Conservation (phyloP, 2,329 filamentous ascomycete genomes). For the Fusarium humuli region DNA sequence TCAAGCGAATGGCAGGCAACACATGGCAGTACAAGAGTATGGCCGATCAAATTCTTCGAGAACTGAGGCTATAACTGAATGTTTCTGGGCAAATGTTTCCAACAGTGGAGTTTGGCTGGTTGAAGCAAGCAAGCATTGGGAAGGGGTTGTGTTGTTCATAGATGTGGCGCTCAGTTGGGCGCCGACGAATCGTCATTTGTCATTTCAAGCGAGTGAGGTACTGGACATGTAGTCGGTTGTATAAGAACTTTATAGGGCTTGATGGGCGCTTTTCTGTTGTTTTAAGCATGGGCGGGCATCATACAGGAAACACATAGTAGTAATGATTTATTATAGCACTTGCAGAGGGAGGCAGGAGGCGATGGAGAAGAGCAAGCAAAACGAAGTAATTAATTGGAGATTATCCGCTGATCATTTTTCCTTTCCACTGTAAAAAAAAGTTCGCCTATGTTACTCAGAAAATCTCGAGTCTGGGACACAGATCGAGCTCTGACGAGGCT, state of each 20-base stretch:
- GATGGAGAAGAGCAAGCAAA: constrained; percentile 13
- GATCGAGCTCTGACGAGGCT: constrained; percentile 29
- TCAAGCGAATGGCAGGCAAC: constrained; percentile 94
- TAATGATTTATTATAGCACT: constrained; percentile 42
- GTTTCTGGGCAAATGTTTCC: constrained; percentile 8
- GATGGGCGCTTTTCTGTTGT: constrained; percentile 29
- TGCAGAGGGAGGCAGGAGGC: background rate
- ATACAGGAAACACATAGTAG: constrained; percentile 44
- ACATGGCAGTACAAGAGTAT: constrained; percentile 99
- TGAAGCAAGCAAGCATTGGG: constrained; percentile 7
- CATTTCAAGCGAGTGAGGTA: constrained; percentile 18
- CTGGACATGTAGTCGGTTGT: constrained; percentile 36
- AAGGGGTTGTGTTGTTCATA: constrained; percentile 32
- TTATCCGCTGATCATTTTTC: constrained; percentile 7
- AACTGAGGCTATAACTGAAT: constrained; percentile 76
- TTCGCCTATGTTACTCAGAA: constrained; percentile 14
- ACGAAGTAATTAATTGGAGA: constrained; percentile 40
- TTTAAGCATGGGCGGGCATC: constrained; percentile 37
- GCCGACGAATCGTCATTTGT: constrained; percentile 14
- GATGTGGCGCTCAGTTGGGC: constrained; percentile 26
- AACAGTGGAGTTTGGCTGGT: constrained; percentile 16
- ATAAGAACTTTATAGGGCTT: constrained; percentile 34
- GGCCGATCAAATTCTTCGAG: constrained; percentile 93
- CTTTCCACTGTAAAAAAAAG: background rate
- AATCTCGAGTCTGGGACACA: constrained; percentile 27